Conservation (phyloP, 495 filamentous ascomycete species). For the Staphylotrichum longicolle region DNA sequence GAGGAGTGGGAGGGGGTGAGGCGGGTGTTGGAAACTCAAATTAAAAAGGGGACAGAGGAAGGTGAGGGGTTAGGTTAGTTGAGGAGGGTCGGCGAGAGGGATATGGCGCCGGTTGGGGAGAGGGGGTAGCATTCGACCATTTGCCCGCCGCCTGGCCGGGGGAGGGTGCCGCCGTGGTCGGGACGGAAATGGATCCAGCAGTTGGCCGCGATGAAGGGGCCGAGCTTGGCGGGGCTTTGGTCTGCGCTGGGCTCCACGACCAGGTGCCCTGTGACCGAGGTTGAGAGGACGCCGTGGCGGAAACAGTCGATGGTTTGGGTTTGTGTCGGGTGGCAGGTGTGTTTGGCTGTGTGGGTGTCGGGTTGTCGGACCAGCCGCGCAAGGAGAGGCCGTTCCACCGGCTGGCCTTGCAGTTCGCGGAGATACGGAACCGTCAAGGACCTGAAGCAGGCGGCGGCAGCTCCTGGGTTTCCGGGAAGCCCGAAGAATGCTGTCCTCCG, state of each 20-base stretch:
- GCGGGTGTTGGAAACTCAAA: background rate
- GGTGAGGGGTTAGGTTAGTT: background rate
- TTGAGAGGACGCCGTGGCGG: conserved; percentile 1
- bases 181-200: conserved; percentile 9
- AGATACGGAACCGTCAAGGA: conserved; percentile 1
- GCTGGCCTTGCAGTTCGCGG: background rate
- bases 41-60: too few species aligned
- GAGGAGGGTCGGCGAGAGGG: background rate
- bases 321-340: background rate
- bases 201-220: conserved; percentile 8
- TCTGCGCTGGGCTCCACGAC: background rate
- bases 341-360: background rate
- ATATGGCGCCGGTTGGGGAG: conserved; percentile 3
- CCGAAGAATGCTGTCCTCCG: background rate
- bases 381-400: background rate
- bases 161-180: background rate
- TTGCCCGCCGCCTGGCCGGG: background rate
- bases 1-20: background rate
- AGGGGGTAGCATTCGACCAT: conserved; percentile 2
- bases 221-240: conserved; percentile 6
- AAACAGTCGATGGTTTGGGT: background rate
- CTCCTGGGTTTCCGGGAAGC: conserved; percentile 3
- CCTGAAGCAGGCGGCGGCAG: conserved; percentile 3
- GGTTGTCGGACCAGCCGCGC: background rate
- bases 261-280: background rate